Base-by-base conservation (phyloP, 768 basidiomycete genomes). In the Termitomyces sp. region DNA sequence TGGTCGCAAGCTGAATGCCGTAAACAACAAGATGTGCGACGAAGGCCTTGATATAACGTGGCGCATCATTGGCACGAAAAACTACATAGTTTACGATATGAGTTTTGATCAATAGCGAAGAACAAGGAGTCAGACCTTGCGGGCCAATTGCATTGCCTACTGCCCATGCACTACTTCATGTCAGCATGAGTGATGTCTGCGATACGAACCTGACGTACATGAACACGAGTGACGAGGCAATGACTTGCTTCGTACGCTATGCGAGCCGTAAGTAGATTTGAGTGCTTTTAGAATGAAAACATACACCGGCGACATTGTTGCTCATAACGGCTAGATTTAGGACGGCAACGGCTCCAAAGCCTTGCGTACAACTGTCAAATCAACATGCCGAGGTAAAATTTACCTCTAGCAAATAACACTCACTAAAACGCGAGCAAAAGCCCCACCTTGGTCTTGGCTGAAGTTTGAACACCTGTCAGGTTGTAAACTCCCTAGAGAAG, bases 371-470 rank as follows among this genome's bases (percentile, higher is more conserved):
- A 63, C 77, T 78, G 45, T n/a, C 8, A 51, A 10, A 20, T 40
- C 14, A 28, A 49, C 40, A 58, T n/a, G 54, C 38, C 53, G 28
- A 51, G 18, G 6, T 38, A 16, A 33, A 26, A 14, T 30, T 20
- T 33, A 32, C 14, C 6, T 9, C 6, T 13, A 14, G 13, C 44
- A 33, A 28, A 30, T 48, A 20, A 65, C 42, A 66, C 75, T 60
- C 56, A 75, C 77, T 80, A 81, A 65, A 82, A 82, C 16, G 78
- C 77, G 33, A 80, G 63, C 26, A 81, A 69, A 6, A 80, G 72
- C 32, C 79, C 80, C 40, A 77, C 77, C 51, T 75, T 79, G 8
- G 77, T 77, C 20, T 71, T 65, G 3, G 63, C 38, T 16, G 63
- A 71, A 1, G 79, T 77, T n/a, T 65, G 68, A 18, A 81, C 79